Evolutionary conservation across 2,329 filamentous ascomycete species (phyloP).

Genomic region (Arthrobotrys conoides): DNA sequence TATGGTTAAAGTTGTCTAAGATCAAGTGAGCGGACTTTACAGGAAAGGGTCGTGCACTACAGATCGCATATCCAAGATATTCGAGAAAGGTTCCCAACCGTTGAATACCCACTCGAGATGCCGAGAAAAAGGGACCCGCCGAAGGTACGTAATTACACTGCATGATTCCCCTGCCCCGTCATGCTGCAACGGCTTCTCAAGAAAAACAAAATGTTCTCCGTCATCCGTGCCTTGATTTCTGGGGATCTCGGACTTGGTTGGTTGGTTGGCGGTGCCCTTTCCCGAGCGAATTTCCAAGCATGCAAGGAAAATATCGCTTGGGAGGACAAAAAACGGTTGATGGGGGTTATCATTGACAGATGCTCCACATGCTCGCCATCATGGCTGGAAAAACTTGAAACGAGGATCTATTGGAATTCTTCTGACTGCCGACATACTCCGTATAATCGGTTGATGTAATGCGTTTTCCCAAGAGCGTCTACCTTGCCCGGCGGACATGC

Average conservation of each 20-base stretch:
- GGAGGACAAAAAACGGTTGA: conserved; percentile 29
- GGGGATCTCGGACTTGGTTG: conserved; percentile 25
- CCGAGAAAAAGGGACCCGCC: conserved; percentile 25
- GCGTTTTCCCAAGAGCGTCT: conserved; percentile 37
- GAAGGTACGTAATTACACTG: conserved; percentile 17
- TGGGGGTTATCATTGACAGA: conserved; percentile 14
- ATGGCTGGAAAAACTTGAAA: conserved; percentile 36
- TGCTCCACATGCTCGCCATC: conserved; percentile 6
- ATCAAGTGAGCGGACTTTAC: conserved; percentile 21
- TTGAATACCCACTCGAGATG: conserved; percentile 17
- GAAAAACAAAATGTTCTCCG: conserved; percentile 41
- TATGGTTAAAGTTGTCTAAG: conserved; percentile 9
- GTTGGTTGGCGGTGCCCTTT: conserved; percentile 53
- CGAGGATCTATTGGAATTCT: conserved; percentile 8
- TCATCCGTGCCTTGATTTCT: conserved; percentile 56
- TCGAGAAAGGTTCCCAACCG: conserved; percentile 41
- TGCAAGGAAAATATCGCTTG: conserved; percentile 38
- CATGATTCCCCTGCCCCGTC: conserved; percentile 1
- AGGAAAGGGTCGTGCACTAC: conserved; percentile 19
- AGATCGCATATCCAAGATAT: conserved; percentile 21
- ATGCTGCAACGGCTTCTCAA: background rate
- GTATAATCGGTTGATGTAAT: conserved; percentile 44
- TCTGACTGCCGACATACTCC: conserved; percentile 13
- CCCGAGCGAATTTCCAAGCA: conserved; percentile 56
- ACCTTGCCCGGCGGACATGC: conserved; percentile 7